Base-by-base conservation (phyloP, 345 rosid species). In the Acer saccharum region DNA sequence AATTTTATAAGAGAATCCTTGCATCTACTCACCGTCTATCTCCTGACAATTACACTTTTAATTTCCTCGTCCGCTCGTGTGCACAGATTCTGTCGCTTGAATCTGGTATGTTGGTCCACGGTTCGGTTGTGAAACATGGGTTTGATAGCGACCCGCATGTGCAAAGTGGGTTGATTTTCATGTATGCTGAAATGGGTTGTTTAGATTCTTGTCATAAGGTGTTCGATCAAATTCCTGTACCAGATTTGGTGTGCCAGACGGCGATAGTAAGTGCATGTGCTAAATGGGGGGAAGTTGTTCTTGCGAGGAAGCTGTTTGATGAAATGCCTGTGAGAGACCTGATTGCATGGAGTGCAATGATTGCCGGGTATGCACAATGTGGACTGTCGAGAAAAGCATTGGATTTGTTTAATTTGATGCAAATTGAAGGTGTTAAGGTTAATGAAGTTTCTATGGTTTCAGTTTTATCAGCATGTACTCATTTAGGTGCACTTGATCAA, bases 211-310 rank as follows among this genome's bases (percentile, higher is more conserved):
- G 93, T 73, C 87, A 60, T 18, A 81, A 76, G 78, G 83, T 88
- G 76, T 88, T 86, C 64, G 71, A 55, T 48, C 78, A 27, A 14
- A 81, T 89, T 82, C 64, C 79, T 46, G 50, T 46, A n/a, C 92
- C 90, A 2, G 92, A 88, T 81, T 78, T 88, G 60, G 90, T 89
- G 65, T 88, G 92, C 63, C 89, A 63, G 82, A 91, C 92, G 2
- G 87, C 96, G 10, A 81, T 93, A 87, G 52, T 91, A 23, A 86
- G 86, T 25, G 94, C 94, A 14, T 91, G 79, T 27, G 94, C 92
- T 0, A 91, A 85, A 58, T 91, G 85, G 9, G 94, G 92, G 48
- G 85, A 89, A 27, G 79, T 91, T 1, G 80, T 0, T 44, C 75
- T 83, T 39, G 92, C 93, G 0, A 71, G 86, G 62, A 61, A 84